These are phyloP conservation scores for Emmonsiellopsis sp. DNA, from an alignment of 2,329 filamentous ascomycete genomes.

Conservation along the genomic window DNA sequence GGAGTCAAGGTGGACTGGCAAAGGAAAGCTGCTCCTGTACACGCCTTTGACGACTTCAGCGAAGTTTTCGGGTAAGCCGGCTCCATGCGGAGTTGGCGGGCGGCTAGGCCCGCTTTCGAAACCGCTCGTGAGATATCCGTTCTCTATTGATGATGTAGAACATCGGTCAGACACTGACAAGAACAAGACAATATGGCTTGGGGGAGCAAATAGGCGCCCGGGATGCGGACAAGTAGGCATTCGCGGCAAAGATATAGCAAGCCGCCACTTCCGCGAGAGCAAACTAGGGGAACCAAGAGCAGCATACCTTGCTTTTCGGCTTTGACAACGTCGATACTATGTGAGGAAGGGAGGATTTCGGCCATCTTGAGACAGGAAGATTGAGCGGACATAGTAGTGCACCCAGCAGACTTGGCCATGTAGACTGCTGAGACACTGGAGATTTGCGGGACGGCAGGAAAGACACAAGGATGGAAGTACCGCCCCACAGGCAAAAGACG, in stretches of 20 bases:
- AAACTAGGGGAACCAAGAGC: no score
- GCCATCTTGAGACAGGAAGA: not conserved
- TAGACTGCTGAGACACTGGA: not conserved
- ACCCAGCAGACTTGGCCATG: not conserved
- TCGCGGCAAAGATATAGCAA: no score
- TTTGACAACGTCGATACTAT: not conserved
- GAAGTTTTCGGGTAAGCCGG: constrained; percentile 58
- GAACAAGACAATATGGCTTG: not conserved
- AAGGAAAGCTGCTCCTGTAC: constrained; percentile 75
- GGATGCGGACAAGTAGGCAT: not conserved
- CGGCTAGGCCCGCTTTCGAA: constrained; percentile 15
- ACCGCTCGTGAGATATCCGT: constrained; percentile 6
- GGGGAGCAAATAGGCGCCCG: not conserved
- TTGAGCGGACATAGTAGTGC: not conserved
- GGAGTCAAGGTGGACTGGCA: constrained; percentile 59
- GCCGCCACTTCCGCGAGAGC: no score
- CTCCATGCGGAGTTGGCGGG: constrained; percentile 23
- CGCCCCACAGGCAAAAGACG: not conserved
- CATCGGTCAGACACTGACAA: not conserved
- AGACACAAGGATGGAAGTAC: not conserved
- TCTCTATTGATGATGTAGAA: constrained; percentile 1
- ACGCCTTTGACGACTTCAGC: constrained; percentile 63
- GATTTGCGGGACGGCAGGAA: not conserved
- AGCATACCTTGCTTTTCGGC: constrained; percentile 1
- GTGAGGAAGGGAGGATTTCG: not conserved